Evolutionary conservation across 2,329 filamentous ascomycete species (phyloP), one percentile per base, ranked within the genome.

Genomic region (Microdochium nivale): DNA sequence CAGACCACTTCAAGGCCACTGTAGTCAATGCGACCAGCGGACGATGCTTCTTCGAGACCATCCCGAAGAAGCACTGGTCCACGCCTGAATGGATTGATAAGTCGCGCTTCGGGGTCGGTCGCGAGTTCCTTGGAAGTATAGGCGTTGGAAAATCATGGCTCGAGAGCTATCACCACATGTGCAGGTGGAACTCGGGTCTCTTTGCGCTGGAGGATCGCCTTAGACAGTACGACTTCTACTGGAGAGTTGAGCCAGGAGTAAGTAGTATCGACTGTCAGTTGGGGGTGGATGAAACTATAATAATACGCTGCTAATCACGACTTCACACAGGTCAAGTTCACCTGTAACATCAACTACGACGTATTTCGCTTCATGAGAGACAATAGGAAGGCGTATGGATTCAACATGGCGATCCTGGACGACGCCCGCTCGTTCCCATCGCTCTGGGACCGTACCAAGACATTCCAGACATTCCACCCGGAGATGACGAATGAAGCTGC

Each of bases 361-460:
- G 81, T 94, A 27, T 95, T 95, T 72, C 81, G 83, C 47, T 91
- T 85, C 72, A 92, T 95, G 88, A 77, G 83, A 56, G 88, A 95
- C 62, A 82, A 88, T 65, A 84, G 90, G 64, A 87, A 92, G 64
- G 87, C 83, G 11, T 94, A 94, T 62, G 89, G 79, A 13, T 81
- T 80, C 62, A 81, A 76, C 53, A 74, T 76, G 61, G 71, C 72
- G 24, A 70, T 73, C 43, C 62, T 77, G 25, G 71, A 75, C 51
- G 69, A 74, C 50, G 68, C 68, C 5, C 66, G 69, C 27, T 65
- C 72, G 11, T 70, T 74, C 48, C 66, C 68, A 11, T 67, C 65
- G 3, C 65, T 80, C 16, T 78, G 75, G 65, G 67, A 70, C 16
- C 68, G 66, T 7, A 74, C 76, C 24, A 68, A 65, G 50, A 60